A percentile compares a stretch with the other conserved stretches of the same genome.
Conservation (phyloP, 2,329 filamentous ascomycete species). For the Fusarium paranaense region DNA sequence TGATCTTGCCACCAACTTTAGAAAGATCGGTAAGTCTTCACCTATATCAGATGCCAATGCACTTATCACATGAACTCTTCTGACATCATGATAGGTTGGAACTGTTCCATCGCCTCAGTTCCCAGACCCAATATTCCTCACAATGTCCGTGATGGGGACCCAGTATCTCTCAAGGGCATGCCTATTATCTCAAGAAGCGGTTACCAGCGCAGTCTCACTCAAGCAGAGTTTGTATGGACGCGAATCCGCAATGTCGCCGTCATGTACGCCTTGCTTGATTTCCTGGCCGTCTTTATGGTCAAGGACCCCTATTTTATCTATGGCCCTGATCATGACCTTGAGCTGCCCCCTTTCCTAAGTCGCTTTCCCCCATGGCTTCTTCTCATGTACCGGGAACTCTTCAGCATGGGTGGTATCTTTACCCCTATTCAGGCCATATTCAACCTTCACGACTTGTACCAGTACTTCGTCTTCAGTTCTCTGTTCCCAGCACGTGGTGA, state of each 20-base stretch:
- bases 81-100: slow-evolving; percentile 61
- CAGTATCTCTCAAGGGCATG: slow-evolving; percentile 55
- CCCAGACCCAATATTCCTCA: slow-evolving; percentile 59
- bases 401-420: slow-evolving; percentile 69
- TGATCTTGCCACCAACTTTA: slow-evolving; percentile 66
- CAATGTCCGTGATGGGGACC: slow-evolving; percentile 47
- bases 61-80: background rate
- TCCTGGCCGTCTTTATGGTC: slow-evolving; percentile 75
- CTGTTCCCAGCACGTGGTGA: slow-evolving; percentile 64
- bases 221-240: slow-evolving; percentile 57
- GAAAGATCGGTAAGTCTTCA: slow-evolving; percentile 61
- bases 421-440: slow-evolving; percentile 72
- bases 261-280: slow-evolving; percentile 76
- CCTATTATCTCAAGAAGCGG: slow-evolving; percentile 59
- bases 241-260: slow-evolving; percentile 61
- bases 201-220: slow-evolving; percentile 57
- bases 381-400: slow-evolving; percentile 65
- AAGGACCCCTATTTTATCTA: slow-evolving; percentile 82
- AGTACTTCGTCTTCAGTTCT: slow-evolving; percentile 61
- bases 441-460: slow-evolving; percentile 67
- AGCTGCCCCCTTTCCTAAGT: slow-evolving; percentile 56
- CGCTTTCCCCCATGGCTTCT: slow-evolving; percentile 59
- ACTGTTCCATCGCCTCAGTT: slow-evolving; percentile 63
- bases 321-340: slow-evolving; percentile 54
- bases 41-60: background rate